Percentiles rank a stretch among this genome's conserved stretches.
These are phyloP conservation scores for Teratosphaeria epicoccoides DNA, from an alignment of 2,329 filamentous ascomycete species.

Conservation along the genomic window DNA sequence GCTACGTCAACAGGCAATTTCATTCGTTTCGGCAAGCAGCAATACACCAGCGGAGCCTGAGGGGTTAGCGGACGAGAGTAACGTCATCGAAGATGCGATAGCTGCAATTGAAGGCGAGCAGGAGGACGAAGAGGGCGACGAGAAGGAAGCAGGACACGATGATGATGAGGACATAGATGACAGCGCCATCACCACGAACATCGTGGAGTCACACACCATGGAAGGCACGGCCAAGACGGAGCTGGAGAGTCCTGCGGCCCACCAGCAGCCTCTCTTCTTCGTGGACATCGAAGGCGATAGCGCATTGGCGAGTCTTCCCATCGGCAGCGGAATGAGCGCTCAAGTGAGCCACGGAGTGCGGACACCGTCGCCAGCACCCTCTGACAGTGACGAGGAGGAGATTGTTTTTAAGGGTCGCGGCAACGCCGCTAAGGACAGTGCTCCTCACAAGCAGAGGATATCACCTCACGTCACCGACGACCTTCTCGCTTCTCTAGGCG, in stretches of 20 bases:
- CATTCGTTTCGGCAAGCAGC: conserved; percentile 51
- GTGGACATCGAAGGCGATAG: conserved; percentile 25
- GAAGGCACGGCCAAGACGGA: conserved; percentile 23
- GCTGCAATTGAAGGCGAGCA: conserved; percentile 11
- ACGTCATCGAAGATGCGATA: conserved; percentile 9
- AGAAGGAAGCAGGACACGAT: conserved; percentile 10
- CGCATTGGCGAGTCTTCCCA: conserved; percentile 10
- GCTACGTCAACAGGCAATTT: conserved; percentile 45
- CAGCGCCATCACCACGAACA: conserved; percentile 18
- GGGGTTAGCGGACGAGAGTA: conserved; percentile 24
- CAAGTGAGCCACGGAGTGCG: conserved; percentile 18
- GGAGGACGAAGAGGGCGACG: conserved; percentile 12
- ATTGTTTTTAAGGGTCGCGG: conserved; percentile 54
- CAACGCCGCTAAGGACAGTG: neutral
- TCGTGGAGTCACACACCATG: conserved; percentile 22
- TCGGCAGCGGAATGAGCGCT: conserved; percentile 9
- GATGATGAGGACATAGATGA: conserved; percentile 16
- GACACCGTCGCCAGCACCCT: conserved; percentile 32
- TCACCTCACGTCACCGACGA: conserved; percentile 16
- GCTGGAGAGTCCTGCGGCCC: conserved; percentile 13
- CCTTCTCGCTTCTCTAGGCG: conserved; percentile 12
- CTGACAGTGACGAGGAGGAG: conserved; percentile 61
- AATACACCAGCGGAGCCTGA: conserved; percentile 28
- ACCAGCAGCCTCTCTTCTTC: conserved; percentile 17
- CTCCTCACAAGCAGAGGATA: neutral